Evolutionary conservation across 495 filamentous ascomycete species (phyloP).

Genomic region (Thozetella sp.): DNA sequence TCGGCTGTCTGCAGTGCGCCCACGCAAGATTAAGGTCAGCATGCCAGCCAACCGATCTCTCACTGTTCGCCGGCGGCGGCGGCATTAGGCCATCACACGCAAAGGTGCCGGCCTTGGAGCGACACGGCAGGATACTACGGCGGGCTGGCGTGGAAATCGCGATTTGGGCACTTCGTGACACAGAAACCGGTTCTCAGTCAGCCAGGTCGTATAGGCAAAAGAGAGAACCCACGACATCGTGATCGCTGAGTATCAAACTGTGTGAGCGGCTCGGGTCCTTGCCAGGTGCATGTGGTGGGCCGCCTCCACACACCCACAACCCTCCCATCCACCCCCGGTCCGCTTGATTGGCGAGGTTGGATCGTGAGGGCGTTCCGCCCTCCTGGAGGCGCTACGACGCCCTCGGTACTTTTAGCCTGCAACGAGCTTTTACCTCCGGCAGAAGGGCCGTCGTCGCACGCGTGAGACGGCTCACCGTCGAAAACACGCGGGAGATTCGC

Average conservation of each 20-base stretch:
- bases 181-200: neutral
- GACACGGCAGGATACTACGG: neutral
- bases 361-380: neutral
- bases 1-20: neutral
- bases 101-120: neutral
- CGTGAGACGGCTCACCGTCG: no score
- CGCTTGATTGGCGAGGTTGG: neutral
- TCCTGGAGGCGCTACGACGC: neutral
- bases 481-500: no score
- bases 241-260: conserved; percentile 1
- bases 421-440: neutral
- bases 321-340: neutral
- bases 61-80: neutral
- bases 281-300: neutral
- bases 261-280: neutral
- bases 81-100: neutral
- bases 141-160: no score
- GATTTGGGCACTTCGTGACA: no score
- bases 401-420: conserved; percentile 2
- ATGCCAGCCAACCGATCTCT: neutral
- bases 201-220: neutral
- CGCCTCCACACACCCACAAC: neutral
- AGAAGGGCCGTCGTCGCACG: no score
- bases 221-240: neutral
- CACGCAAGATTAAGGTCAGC: neutral